Base-by-base conservation (phyloP, 2,329 filamentous ascomycete genomes). In the Pseudogymnoascus sp. region DNA sequence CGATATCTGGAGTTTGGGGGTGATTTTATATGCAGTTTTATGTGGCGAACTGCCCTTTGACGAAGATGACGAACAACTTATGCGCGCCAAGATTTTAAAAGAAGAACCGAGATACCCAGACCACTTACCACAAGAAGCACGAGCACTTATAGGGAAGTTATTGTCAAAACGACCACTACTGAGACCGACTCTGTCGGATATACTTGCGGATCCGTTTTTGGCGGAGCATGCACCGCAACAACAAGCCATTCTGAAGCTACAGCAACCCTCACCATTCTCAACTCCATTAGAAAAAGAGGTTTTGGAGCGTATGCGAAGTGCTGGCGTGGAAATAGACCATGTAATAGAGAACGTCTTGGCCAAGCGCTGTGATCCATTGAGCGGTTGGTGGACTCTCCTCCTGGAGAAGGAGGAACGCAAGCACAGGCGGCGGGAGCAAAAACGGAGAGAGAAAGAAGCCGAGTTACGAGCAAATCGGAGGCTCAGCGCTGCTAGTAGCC, bases 341-440 rank as follows among this genome's bases (percentile, higher is more conserved):
- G 91, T 99, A 7, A 93, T 97, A 67, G 93, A 97, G 73, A 96
- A 95, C 70, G 95, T 99, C 2, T 76, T 96, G 37, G 86, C 92
- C 3, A 91, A 96, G 73, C 84, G 91, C 67, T 97, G 95, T 72
- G 93, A 99, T 75, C 84, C 88, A 5, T 78, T 99, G 59, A 91
- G 92, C 60, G 95, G 95, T 5, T 99, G 95, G 95, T 99, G 95
- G 95, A 90, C 91, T 2, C 77, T 99, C 29, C 78, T 99, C 40
- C 86, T 97, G 9, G 95, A 97, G 72, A 99, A 97, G 74, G 95
- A 99, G 72, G 86, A 92, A 73, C 86, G 92, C 7, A 99, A 99
- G 75, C 88, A 93, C 67, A 83, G 79, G 66, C 82, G 92, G 65
- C 82, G 88, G 66, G 92, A 97, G 70, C 84, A 86, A 62, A 97